phyloP scores from a whole-genome alignment of 495 filamentous ascomycete species.

The Talaromyces ruber region DNA sequence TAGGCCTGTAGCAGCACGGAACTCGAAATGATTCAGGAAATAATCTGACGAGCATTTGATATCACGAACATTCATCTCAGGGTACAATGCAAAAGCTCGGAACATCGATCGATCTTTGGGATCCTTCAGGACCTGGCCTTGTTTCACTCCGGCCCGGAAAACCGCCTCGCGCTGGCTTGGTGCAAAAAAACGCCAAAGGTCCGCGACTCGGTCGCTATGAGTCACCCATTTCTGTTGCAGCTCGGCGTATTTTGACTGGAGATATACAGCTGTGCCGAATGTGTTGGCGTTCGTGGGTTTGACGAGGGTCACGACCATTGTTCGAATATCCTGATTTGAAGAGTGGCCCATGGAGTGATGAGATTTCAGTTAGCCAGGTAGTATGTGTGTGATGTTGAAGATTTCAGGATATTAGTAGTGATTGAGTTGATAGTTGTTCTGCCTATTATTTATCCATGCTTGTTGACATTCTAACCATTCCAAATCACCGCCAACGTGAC shows the following conservation, averaged over 20 bases:
- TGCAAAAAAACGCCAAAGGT: neutral
- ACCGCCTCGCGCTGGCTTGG: neutral
- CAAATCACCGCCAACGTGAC: neutral
- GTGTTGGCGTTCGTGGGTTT: neutral
- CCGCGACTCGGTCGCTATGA: neutral
- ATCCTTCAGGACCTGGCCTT: neutral
- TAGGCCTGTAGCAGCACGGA: slow-evolving; percentile 20
- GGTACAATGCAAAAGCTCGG: slow-evolving; percentile 16
- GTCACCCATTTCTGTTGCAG: neutral
- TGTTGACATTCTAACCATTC: neutral
- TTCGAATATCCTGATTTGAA: neutral
- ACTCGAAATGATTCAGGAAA: slow-evolving; percentile 19
- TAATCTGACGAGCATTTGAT: slow-evolving; percentile 19
- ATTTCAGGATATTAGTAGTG: neutral
- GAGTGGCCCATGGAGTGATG: neutral
- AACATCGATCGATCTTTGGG: slow-evolving; percentile 9
- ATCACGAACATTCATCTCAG: slow-evolving; percentile 31
- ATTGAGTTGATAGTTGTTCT: neutral
- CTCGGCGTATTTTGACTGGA: neutral
- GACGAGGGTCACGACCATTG: neutral
- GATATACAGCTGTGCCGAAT: neutral
- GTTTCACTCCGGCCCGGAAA: neutral
- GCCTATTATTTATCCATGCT: neutral
- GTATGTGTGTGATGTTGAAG: neutral
- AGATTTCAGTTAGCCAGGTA: neutral